Percentiles rank a stretch among this genome's conserved stretches.
Conservation (phyloP, 2,329 filamentous ascomycete species). For the Venturia effusa region DNA sequence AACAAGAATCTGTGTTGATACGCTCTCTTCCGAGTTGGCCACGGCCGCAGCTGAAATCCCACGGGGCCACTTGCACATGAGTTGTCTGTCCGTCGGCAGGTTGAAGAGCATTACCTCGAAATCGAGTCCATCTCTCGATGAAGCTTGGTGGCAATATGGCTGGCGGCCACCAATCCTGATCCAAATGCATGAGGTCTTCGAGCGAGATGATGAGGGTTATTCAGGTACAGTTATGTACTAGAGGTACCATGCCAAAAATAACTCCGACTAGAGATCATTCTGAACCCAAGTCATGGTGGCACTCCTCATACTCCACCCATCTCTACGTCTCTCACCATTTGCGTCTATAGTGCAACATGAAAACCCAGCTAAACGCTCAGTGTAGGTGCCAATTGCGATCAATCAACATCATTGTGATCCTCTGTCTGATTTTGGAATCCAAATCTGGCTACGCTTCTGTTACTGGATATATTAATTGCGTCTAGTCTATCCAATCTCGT, state of each 20-base stretch:
- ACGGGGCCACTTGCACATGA: slow-evolving; percentile 8
- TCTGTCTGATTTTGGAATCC: neutral
- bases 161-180: neutral
- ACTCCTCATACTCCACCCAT: neutral
- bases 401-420: neutral
- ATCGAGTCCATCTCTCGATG: slow-evolving; percentile 7
- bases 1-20: slow-evolving; percentile 6
- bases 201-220: slow-evolving; percentile 6
- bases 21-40: neutral
- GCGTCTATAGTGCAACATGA: neutral
- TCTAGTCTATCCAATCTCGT: neutral
- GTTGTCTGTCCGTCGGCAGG: slow-evolving; percentile 12
- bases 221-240: slow-evolving; percentile 3
- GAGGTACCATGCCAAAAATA: neutral
- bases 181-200: neutral
- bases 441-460: neutral
- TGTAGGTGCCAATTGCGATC: neutral
- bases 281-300: neutral
- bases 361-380: neutral
- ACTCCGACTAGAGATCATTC: neutral
- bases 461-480: neutral
- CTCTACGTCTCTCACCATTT: neutral
- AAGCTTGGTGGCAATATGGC: neutral
- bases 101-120: slow-evolving; percentile 7
- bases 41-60: neutral